Percentiles rank a stretch among this genome's conserved stretches.
Evolutionary conservation across 2,329 filamentous ascomycete genomes (phyloP).

Genomic region (Thelonectria blattea): DNA sequence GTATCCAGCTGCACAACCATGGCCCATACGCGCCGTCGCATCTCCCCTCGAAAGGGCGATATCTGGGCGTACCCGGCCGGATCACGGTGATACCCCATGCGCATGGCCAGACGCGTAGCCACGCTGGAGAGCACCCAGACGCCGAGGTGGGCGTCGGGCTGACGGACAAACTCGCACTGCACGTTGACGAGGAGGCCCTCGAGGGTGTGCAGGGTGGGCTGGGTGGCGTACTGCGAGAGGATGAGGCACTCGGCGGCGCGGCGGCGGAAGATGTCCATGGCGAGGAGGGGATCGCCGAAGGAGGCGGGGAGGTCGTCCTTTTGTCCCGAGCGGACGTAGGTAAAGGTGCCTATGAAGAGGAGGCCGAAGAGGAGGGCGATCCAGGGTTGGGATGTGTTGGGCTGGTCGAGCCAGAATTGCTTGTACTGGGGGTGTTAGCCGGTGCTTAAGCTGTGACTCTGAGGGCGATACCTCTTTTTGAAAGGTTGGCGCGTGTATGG

Average conservation of each 20-base stretch:
- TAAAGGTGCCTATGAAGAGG: conserved; percentile 45
- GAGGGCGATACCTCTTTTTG: no score
- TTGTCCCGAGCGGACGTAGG: no score
- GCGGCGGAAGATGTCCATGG: neutral
- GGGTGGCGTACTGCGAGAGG: conserved; percentile 48
- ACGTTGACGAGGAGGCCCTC: conserved; percentile 40
- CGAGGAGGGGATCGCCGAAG: no score
- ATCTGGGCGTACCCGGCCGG: conserved; percentile 49
- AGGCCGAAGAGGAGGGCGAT: conserved; percentile 55
- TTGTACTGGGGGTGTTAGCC: conserved; percentile 44
- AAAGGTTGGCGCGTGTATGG: no score
- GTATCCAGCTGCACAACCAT: conserved; percentile 49
- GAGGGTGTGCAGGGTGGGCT: conserved; percentile 42
- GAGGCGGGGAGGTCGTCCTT: no score
- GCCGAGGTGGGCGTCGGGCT: conserved; percentile 39
- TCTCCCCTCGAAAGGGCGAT: conserved; percentile 50
- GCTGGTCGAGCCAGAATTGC: conserved; percentile 50
- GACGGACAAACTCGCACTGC: no score
- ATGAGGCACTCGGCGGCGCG: conserved; percentile 42
- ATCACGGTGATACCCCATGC: conserved; percentile 54
- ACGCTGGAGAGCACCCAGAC: conserved; percentile 45
- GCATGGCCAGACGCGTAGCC: conserved; percentile 44
- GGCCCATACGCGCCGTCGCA: conserved; percentile 53
- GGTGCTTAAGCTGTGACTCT: neutral
- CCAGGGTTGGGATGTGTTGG: conserved; percentile 49